These are phyloP conservation scores for Rhynchospora tenuis DNA, from an alignment of 176 grass and related monocot species.

Conservation along the genomic window DNA sequence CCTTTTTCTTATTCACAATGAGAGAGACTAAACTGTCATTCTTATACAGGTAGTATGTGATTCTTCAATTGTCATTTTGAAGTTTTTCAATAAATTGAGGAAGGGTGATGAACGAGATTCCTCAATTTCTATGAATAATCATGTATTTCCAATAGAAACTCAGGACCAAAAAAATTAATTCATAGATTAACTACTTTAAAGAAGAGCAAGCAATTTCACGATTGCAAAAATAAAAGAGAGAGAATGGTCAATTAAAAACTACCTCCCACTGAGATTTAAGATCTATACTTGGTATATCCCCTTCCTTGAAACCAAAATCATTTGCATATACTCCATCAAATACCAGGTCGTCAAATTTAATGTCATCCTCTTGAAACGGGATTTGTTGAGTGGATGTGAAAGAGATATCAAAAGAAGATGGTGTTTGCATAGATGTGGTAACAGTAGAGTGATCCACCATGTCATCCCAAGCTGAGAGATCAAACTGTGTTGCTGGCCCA, in stretches of 20 bases:
- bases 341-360: slow-evolving; percentile 47
- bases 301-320: slow-evolving; percentile 39
- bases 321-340: slow-evolving; percentile 58
- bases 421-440: slow-evolving; percentile 24
- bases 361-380: slow-evolving; percentile 28
- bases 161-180: background rate
- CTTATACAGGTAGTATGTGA: background rate
- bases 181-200: background rate
- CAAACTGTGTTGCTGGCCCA: slow-evolving; percentile 40
- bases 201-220: background rate
- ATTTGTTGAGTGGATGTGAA: slow-evolving; percentile 32
- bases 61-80: background rate
- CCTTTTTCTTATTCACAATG: background rate
- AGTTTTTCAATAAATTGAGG: background rate
- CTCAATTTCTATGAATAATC: background rate
- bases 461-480: slow-evolving; percentile 48
- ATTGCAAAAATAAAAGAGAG: background rate
- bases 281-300: slow-evolving; percentile 23
- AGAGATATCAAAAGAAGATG: slow-evolving; percentile 24
- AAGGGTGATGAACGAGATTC: background rate
- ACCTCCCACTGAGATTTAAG: slow-evolving; percentile 62
- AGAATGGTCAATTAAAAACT: background rate
- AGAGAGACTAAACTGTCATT: background rate
- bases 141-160: background rate
- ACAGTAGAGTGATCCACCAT: slow-evolving; percentile 31